A percentile compares a stretch with the other conserved stretches of the same genome.
Evolutionary conservation across 208 protist genomes (phyloP).

Genomic region (Jaenimonas drosophilae): DNA sequence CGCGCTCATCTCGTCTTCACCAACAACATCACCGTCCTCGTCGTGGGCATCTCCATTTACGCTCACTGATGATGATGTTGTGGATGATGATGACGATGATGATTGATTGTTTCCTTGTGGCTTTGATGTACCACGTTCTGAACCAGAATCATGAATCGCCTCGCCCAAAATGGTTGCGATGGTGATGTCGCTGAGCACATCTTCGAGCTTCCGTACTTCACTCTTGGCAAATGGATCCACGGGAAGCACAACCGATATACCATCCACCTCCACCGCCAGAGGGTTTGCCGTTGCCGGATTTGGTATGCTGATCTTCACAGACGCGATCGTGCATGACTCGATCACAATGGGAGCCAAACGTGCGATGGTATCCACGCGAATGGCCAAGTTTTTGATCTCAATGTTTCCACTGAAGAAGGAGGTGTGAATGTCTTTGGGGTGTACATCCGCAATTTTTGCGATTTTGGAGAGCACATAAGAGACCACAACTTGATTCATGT

Average conservation of each 20-base stretch:
- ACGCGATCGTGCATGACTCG: conserved; percentile 27
- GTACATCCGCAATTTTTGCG: conserved; percentile 64
- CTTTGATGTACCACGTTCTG: conserved; percentile 4
- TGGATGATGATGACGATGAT: no score
- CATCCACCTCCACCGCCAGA: conserved; percentile 22
- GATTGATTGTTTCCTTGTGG: background rate
- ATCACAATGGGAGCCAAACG: conserved; percentile 45
- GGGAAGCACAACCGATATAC: conserved; percentile 16
- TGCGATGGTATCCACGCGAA: conserved; percentile 47
- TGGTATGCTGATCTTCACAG: conserved; percentile 53
- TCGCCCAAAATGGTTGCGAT: conserved; percentile 38
- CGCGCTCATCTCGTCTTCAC: no score
- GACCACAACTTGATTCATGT: conserved; percentile 57
- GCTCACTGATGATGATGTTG: no score
- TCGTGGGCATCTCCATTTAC: no score
- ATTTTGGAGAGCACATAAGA: conserved; percentile 57
- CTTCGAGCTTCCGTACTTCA: conserved; percentile 26
- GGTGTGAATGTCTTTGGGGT: conserved; percentile 48
- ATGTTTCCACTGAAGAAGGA: conserved; percentile 38
- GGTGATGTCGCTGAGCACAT: conserved; percentile 43
- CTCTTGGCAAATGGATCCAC: conserved; percentile 15
- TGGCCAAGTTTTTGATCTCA: conserved; percentile 30
- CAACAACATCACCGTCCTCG: no score
- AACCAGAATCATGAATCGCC: conserved; percentile 3
- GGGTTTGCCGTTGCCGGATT: conserved; percentile 38